These are phyloP conservation scores for Musa schizocarpa DNA, from an alignment of 176 grass and related monocot species.

Conservation along the genomic window DNA sequence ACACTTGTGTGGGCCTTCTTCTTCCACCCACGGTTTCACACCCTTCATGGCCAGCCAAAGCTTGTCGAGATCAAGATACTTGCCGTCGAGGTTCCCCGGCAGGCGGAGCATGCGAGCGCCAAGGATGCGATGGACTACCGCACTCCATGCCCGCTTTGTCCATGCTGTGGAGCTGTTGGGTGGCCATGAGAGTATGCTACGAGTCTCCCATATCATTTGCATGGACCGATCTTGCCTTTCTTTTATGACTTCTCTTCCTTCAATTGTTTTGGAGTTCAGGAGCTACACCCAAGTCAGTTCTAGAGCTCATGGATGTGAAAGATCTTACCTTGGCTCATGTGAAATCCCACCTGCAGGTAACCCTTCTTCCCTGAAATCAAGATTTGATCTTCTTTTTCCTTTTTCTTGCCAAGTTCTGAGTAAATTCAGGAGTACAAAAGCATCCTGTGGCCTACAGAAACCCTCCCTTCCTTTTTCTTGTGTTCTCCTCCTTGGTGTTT, in stretches of 20 bases:
- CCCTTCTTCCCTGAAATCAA: background rate
- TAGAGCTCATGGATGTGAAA: conserved; percentile 97
- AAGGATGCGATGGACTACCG: conserved; percentile 86
- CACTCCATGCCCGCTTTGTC: conserved; percentile 81
- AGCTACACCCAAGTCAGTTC: conserved; percentile 95
- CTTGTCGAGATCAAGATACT: conserved; percentile 36
- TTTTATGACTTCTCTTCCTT: background rate
- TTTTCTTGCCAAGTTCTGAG: background rate
- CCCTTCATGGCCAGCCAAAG: conserved; percentile 1
- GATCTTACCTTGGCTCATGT: conserved; percentile 97
- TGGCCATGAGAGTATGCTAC: conserved; percentile 78
- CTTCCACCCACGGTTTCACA: background rate
- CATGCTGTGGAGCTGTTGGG: conserved; percentile 90
- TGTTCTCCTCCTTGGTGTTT: too few species aligned
- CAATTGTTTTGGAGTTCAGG: conserved; percentile 26
- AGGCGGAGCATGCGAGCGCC: conserved; percentile 56
- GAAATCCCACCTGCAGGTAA: conserved; percentile 93
- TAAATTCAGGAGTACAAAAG: too few species aligned
- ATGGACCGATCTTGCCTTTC: too few species aligned
- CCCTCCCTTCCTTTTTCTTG: too few species aligned
- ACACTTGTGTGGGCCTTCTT: background rate
- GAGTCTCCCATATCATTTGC: too few species aligned
- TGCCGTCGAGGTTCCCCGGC: conserved; percentile 29
- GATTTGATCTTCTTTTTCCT: too few species aligned
- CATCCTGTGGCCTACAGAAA: too few species aligned